phyloP scores from a whole-genome alignment of 176 grass and related monocot genomes.

The Dendrocalamus sinicus region DNA sequence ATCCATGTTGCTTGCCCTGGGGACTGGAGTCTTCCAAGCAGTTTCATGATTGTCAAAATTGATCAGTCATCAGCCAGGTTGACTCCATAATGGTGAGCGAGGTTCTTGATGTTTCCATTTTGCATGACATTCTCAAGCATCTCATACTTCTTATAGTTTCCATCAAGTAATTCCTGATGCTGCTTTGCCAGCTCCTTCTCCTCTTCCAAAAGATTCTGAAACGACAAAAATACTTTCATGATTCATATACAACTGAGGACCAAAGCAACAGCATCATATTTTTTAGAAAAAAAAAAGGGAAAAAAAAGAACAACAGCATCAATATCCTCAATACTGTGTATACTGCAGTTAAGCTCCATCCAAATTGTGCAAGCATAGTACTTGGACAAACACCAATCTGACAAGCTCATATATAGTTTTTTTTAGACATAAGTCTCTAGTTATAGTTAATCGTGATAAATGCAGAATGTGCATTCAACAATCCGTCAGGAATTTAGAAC shows the following conservation, averaged over 20 bases:
- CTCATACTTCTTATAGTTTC: slow-evolving; percentile 54
- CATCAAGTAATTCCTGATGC: slow-evolving; percentile 53
- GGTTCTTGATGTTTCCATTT: slow-evolving; percentile 35
- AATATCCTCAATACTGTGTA: slow-evolving; percentile 2
- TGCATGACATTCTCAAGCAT: slow-evolving; percentile 50
- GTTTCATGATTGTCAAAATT: neutral
- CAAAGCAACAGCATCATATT: neutral
- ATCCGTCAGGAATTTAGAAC: neutral
- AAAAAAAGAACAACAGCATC: neutral
- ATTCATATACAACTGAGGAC: neutral
- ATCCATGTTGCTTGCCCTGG: neutral
- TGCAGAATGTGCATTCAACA: neutral
- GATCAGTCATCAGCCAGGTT: slow-evolving; percentile 47
- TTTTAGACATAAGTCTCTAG: neutral
- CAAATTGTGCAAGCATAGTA: neutral
- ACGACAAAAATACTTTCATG: neutral
- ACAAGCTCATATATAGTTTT: neutral
- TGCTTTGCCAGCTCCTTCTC: slow-evolving; percentile 57
- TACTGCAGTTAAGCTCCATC: neutral
- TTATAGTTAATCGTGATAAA: neutral
- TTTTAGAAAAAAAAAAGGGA: neutral
- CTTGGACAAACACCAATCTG: slow-evolving; percentile 1
- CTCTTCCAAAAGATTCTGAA: slow-evolving; percentile 60
- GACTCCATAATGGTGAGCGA: slow-evolving; percentile 53
- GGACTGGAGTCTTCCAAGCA: neutral